Percentiles rank a stretch among this genome's conserved stretches.
Evolutionary conservation across 2,329 filamentous ascomycete species (phyloP).

Genomic region (Juglanconis oblonga): DNA sequence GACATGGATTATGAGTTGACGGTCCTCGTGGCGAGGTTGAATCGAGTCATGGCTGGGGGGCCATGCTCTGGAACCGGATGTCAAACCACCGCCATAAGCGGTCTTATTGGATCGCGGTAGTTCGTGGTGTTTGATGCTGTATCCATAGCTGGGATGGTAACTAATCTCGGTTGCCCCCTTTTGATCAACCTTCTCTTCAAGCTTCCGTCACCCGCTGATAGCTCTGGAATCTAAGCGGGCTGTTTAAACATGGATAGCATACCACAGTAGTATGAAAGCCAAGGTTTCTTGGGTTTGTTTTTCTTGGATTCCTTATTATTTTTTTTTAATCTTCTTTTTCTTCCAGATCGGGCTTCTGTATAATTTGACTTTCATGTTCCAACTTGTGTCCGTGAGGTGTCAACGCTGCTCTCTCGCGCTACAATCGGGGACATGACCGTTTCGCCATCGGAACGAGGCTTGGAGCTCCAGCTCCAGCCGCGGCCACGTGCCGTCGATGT

Average conservation of each 20-base stretch:
- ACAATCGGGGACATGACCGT: not conserved
- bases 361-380: not conserved
- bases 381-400: not conserved
- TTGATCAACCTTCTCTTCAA: not conserved
- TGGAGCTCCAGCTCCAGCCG: conserved; percentile 12
- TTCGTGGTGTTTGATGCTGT: not conserved
- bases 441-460: not conserved
- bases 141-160: not conserved
- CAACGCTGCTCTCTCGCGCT: not conserved
- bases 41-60: not conserved
- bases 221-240: not conserved
- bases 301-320: too few species aligned
- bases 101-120: not conserved
- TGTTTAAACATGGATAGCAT: not conserved
- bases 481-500: not conserved
- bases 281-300: too few species aligned
- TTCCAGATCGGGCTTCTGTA: not conserved
- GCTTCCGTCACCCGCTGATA: not conserved
- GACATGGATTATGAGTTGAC: not conserved
- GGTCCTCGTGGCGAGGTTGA: not conserved
- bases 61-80: too few species aligned
- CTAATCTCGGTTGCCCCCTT: not conserved
- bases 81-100: not conserved
- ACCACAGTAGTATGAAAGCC: not conserved
- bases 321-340: not conserved